Percentiles rank a stretch among this genome's conserved stretches.
Conservation (phyloP, 495 filamentous ascomycete species). For the Neurospora sp. region DNA sequence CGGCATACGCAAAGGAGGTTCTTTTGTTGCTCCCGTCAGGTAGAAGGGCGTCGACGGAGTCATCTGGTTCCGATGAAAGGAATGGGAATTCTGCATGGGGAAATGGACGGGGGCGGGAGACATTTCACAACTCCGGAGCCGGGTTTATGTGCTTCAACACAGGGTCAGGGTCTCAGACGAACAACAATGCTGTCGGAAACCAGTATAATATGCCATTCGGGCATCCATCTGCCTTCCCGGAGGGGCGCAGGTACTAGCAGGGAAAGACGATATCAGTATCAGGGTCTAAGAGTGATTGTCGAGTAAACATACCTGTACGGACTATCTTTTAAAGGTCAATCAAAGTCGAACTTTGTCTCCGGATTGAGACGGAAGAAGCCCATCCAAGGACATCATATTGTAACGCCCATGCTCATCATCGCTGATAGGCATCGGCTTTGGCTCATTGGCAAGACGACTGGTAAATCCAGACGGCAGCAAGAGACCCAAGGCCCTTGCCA, state of each 20-base stretch:
- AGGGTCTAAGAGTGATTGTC: background rate
- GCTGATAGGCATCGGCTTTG: constrained; percentile 24
- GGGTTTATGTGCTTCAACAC: background rate
- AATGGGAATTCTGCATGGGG: background rate
- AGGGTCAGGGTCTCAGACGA: background rate
- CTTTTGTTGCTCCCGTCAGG: background rate
- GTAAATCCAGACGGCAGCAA: constrained; percentile 30
- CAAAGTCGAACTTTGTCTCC: constrained; percentile 18
- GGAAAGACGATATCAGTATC: background rate
- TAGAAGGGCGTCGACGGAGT: background rate
- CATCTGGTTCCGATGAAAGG: background rate
- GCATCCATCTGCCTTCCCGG: background rate
- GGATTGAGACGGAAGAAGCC: constrained; percentile 28
- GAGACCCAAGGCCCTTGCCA: constrained; percentile 29
- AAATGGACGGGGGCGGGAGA: background rate
- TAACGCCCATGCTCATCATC: constrained; percentile 31
- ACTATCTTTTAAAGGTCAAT: background rate
- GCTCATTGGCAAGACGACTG: constrained; percentile 28
- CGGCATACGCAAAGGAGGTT: background rate
- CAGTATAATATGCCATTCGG: constrained; percentile 9
- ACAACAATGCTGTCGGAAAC: background rate
- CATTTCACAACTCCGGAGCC: background rate
- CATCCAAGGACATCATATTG: constrained; percentile 30
- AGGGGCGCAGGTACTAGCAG: background rate
- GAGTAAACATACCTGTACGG: too few species aligned